Conservation (phyloP, 495 filamentous ascomycete species). For the Penicillium longicatenatum region DNA sequence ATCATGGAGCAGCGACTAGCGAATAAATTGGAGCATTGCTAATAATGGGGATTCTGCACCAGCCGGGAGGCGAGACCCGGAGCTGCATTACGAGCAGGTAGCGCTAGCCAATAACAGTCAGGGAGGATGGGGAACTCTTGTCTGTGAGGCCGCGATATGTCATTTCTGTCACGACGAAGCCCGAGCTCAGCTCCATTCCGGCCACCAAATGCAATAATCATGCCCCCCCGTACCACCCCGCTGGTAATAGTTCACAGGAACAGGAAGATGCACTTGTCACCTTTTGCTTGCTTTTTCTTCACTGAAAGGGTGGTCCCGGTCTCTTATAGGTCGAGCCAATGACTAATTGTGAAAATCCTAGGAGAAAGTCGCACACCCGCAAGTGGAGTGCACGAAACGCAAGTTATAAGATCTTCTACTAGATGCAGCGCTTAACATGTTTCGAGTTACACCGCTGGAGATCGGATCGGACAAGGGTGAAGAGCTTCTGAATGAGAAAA, state of each 20-base stretch:
- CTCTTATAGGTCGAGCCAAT: background rate
- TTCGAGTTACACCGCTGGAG: constrained; percentile 35
- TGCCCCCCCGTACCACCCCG: constrained; percentile 22
- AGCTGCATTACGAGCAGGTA: constrained; percentile 17
- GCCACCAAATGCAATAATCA: constrained; percentile 25
- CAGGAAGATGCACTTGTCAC: constrained; percentile 3
- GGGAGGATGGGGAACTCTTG: constrained; percentile 10
- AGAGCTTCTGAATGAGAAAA: background rate
- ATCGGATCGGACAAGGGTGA: constrained; percentile 16
- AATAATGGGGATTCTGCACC: constrained; percentile 8
- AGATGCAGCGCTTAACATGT: constrained; percentile 15
- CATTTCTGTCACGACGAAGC: constrained; percentile 22
- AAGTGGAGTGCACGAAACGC: constrained; percentile 9
- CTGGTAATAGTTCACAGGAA: constrained; percentile 14
- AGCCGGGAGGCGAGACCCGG: constrained; percentile 25
- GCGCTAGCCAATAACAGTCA: constrained; percentile 23
- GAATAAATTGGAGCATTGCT: background rate
- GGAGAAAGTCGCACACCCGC: background rate
- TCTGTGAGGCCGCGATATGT: constrained; percentile 28
- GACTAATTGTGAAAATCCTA: background rate
- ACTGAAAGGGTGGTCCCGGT: background rate
- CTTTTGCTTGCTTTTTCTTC: constrained; percentile 20
- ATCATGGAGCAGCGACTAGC: background rate
- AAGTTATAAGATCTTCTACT: constrained; percentile 15
- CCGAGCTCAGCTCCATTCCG: constrained; percentile 27